Base-by-base conservation (phyloP, 768 basidiomycete genomes). In the Hemileccinum rubropunctum region DNA sequence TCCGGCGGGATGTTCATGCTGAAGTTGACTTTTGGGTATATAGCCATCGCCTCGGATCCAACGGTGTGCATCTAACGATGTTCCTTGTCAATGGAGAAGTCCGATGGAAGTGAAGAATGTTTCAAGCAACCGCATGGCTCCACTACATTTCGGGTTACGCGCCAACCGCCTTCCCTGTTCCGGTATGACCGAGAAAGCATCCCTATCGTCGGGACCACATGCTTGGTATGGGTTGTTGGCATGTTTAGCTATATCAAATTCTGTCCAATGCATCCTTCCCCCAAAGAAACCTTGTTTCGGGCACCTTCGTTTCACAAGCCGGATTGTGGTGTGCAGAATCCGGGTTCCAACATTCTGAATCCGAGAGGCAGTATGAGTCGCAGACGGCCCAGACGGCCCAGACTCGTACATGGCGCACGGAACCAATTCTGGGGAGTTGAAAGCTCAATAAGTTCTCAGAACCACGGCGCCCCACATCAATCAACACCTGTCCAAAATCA, bases 41-140 rank as follows among this genome's bases (percentile, higher is more conserved):
- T 38, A 70, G 66, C 52, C 42, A 66, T 68, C n/a, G 61, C 66
- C 13, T 65, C 47, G 42, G 66, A 68, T 44, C 66, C 66, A 32
- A 66, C 64, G 11, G 68, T 68, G 27, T 68, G 66, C 39, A 46
- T 66, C 4, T 70, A 49, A 44, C 42, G 30, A 42, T 11, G 44
- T 17, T 39, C 10, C 23, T 28, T 11, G 14, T 32, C 26, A 33
- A 45, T 35, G 47, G 32, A 36, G 23, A 23, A 23, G 23, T 26
- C 21, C 46, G 42, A 47, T 39, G 32, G 45, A 30, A 47, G 44
- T 21, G 50, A 48, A 7, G 32, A 47, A 37, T 28, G 14, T 15
- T 17, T 32, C 41, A 34, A 37, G 26, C 18, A n/a, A 28, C 40
- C 28, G 26, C 33, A 37, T 46, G 40, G n/a, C 18, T 7, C 21